These are phyloP conservation scores for Rasamsonia emersonii DNA, from an alignment of 2,329 filamentous ascomycete genomes.

Conservation along the genomic window DNA sequence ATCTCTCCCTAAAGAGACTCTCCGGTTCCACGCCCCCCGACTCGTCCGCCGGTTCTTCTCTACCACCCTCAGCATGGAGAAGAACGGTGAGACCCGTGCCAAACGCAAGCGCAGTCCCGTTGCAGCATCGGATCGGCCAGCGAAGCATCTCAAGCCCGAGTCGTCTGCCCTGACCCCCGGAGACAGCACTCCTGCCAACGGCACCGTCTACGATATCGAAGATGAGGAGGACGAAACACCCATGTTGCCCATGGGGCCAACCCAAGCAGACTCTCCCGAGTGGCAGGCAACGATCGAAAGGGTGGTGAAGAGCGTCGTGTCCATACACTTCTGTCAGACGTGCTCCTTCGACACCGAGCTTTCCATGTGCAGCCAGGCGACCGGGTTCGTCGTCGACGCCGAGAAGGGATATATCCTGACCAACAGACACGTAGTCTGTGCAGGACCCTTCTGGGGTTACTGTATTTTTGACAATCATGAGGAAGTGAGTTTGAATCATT, in stretches of 20 bases:
- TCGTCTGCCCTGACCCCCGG: slow-evolving; percentile 30
- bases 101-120: slow-evolving; percentile 51
- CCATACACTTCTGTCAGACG: slow-evolving; percentile 98
- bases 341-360: slow-evolving; percentile 97
- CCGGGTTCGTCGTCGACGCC: slow-evolving; percentile 94
- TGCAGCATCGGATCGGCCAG: slow-evolving; percentile 42
- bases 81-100: slow-evolving; percentile 39
- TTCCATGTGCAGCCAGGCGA: slow-evolving; percentile 88
- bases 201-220: slow-evolving; percentile 36
- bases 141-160: slow-evolving; percentile 48
- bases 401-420: slow-evolving; percentile 83
- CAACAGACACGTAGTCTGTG: slow-evolving; percentile 86
- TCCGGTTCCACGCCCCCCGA: slow-evolving; percentile 5
- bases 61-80: slow-evolving; percentile 34
- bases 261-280: slow-evolving; percentile 61
- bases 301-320: slow-evolving; percentile 91
- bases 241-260: slow-evolving; percentile 38
- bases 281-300: slow-evolving; percentile 95
- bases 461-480: slow-evolving; percentile 99
- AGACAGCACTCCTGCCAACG: slow-evolving; percentile 35
- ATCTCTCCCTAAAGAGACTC: slow-evolving; percentile 6
- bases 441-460: slow-evolving; percentile 96
- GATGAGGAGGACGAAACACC: slow-evolving; percentile 39
- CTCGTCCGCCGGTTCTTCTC: slow-evolving; percentile 7
- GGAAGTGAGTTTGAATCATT: slow-evolving; percentile 39